phyloP scores from a whole-genome alignment of 192 early-diverging fungal genomes.

The Podila epigama region DNA sequence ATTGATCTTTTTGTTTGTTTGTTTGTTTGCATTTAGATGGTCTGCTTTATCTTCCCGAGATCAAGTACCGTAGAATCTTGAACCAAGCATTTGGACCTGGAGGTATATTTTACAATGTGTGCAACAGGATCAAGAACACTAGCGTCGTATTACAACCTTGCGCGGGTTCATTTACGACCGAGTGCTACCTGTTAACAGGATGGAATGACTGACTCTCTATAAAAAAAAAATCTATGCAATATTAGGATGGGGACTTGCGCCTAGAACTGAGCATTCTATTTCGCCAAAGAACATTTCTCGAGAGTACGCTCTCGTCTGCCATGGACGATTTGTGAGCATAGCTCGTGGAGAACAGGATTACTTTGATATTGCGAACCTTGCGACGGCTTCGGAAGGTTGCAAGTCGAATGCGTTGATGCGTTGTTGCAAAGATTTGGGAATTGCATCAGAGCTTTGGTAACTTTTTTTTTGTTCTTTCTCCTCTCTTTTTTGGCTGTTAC shows the following conservation, averaged over 20 bases:
- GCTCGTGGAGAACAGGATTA: constrained; percentile 96
- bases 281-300: constrained; percentile 80
- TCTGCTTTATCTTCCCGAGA: constrained; percentile 93
- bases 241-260: constrained; percentile 81
- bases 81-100: constrained; percentile 96
- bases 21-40: no score
- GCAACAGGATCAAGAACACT: no score
- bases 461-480: background rate
- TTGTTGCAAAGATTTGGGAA: constrained; percentile 96
- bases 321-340: constrained; percentile 87
- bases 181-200: no score
- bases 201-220: no score
- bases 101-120: constrained; percentile 42
- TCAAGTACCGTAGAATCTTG: constrained; percentile 96
- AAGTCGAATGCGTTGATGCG: constrained; percentile 95
- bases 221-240: no score
- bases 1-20: no score
- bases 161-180: no score
- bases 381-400: constrained; percentile 86
- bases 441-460: constrained; percentile 90
- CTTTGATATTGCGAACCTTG: constrained; percentile 76
- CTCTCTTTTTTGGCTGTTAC: background rate
- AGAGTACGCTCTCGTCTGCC: constrained; percentile 90
- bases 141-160: no score
- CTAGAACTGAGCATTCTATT: constrained; percentile 88